Base-by-base conservation (phyloP, 2,329 filamentous ascomycete genomes). In the Sporothrix inflata region DNA sequence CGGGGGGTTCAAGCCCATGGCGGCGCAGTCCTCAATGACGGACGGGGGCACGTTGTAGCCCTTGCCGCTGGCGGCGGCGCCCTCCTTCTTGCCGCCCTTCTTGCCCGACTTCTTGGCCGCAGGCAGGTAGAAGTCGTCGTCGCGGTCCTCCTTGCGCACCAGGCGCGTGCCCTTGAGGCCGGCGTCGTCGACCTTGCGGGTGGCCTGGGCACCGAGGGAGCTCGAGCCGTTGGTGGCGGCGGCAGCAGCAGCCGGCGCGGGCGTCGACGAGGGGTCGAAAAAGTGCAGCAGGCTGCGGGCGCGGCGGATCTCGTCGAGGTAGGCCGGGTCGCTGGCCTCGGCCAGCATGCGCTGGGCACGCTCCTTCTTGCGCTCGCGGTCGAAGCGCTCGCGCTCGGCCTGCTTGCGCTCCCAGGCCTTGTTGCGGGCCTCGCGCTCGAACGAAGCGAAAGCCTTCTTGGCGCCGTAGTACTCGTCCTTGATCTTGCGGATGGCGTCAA, bases 281-380 rank as follows among this genome's bases (percentile, higher is more conserved):
- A 95, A 95, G 77, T 91, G 90, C 77, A 98, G 92, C 61, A 99
- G 87, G 80, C 90, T 92, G 84, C 96, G 93, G 74, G 94, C 93
- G 70, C 92, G 92, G 78, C 94, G 89, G 79, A 99, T 97, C 85
- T 99, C 94, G 77, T 98, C 94, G 63, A 93, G 87, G 85, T 94
- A 99, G 69, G 96, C 96, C 19, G 92, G 94, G 78, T 93, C 91
- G 79, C 90, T 92, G 77, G 93, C 93, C 79, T 95, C 92, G 78
- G 91, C 90, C 53, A 97, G 90, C 82, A 93, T 87, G 81, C 90
- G 88, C 82, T 92, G 88, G 71, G 93, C 93, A 69, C 90, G 87
- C 80, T 92, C 90, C 85, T 91, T 92, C 83, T 91, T 90, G 83
- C 89, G 89, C 80, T 92, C 90, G 79, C 91, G 89, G 77, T 89